These are phyloP conservation scores for Rhodotorula toruloides DNA, from an alignment of 768 basidiomycete species.

Conservation along the genomic window DNA sequence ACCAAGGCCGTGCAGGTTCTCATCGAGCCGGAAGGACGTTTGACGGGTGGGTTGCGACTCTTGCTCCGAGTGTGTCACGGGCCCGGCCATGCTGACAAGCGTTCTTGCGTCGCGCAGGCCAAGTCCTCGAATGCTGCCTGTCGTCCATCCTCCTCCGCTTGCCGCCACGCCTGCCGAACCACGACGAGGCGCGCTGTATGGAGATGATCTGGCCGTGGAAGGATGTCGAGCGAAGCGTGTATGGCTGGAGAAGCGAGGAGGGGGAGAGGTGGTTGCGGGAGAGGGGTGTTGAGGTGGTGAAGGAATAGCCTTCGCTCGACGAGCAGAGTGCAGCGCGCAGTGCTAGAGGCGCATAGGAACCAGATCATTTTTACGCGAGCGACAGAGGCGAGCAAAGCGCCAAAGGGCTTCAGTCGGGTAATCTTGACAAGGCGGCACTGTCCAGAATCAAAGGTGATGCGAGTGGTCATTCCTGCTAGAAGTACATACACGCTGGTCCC, in stretches of 20 bases:
- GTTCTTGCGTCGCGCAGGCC: neutral
- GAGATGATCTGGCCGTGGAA: neutral
- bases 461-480: no score
- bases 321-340: neutral
- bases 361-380: no score
- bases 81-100: no score
- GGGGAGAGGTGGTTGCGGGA: neutral
- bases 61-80: neutral
- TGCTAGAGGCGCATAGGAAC: neutral
- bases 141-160: neutral
- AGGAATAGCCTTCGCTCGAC: neutral
- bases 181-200: neutral
- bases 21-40: neutral
- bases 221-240: neutral
- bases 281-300: neutral
- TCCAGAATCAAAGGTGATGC: no score
- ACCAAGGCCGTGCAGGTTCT: neutral
- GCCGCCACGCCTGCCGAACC: neutral
- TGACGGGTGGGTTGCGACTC: neutral
- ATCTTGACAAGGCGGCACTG: no score
- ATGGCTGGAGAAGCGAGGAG: neutral
- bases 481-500: no score
- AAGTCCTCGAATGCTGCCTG: slow-evolving; percentile 6
- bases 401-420: no score
- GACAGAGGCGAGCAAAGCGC: no score